Evolutionary conservation across 2,329 filamentous ascomycete genomes (phyloP), one percentile per base, ranked within the genome.

Genomic region (Didymella lethalis): DNA sequence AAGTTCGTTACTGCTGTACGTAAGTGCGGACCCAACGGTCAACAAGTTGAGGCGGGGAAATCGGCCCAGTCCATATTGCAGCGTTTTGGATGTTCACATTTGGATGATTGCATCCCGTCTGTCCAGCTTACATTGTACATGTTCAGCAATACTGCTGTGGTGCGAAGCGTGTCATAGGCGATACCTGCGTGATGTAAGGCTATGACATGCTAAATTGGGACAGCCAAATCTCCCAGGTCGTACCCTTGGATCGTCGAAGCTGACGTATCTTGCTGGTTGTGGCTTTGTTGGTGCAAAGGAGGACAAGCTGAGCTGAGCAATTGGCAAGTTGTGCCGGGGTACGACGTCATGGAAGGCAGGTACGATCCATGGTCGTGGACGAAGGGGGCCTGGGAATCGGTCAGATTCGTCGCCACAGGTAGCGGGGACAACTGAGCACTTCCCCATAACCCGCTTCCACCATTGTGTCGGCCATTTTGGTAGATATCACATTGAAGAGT

Each of bases 401-500:
- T 45, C 59, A 50, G 47, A 59, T 54, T 50, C 54, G 51, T 44
- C 53, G 60, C 63, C 63, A 63, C 57, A 62, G 50, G 41, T 25
- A 61, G 58, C 50, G 59, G 60, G 54, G 57, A 56, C 44, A 48
- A 46, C 52, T 48, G 45, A 56, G 52, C 55, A 59, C 57, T 25
- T 52, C 52, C 57, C 58, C 44, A 61, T 57, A 45, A 61, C 43
- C 63, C 59, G 59, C 48, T 44, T 58, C 59, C 63, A 59, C 59
- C 49, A 60, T 49, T 20, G 47, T 49, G 57, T 57, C 26, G 61
- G 45, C 61, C 48, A 28, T 25, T 50, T 48, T 44, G 45, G 63
- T 44, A 59, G 46, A 52, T 52, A 62, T 68, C 64, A 65, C 62
- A 62, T 55, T 36, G 29, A 18, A 54, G 40, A n/a, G 59, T 29